Conservation (phyloP, 2,329 filamentous ascomycete species). For the Aspergillus proliferans region DNA sequence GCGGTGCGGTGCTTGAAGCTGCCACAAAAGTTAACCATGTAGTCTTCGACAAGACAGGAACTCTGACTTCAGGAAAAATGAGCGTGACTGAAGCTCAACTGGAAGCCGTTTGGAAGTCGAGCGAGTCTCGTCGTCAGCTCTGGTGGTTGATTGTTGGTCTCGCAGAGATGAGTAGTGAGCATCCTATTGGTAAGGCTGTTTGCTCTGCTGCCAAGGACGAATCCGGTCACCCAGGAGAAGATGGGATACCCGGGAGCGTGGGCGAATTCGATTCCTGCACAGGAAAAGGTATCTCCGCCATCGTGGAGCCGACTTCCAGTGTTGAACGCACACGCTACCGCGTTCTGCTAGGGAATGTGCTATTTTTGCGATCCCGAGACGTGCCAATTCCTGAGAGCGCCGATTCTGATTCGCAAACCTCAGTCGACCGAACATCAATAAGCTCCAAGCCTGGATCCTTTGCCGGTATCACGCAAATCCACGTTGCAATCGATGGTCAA, state of each 20-base stretch:
- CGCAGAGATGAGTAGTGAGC: slow-evolving; percentile 92
- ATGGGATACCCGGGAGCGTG: slow-evolving; percentile 71
- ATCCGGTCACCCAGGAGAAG: slow-evolving; percentile 65
- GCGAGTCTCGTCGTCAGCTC: slow-evolving; percentile 61
- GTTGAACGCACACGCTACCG: slow-evolving; percentile 66
- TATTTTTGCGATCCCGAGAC: slow-evolving; percentile 65
- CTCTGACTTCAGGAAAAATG: slow-evolving; percentile 92
- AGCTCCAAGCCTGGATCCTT: slow-evolving; percentile 27
- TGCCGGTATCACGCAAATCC: slow-evolving; percentile 81
- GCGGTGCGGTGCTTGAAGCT: slow-evolving; percentile 83
- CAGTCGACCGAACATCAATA: slow-evolving; percentile 20
- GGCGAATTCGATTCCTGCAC: slow-evolving; percentile 79
- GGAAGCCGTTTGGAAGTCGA: slow-evolving; percentile 62
- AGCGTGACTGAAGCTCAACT: slow-evolving; percentile 70
- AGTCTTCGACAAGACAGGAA: slow-evolving; percentile 93
- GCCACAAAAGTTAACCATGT: slow-evolving; percentile 86
- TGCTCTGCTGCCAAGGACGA: slow-evolving; percentile 67
- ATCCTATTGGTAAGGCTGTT: slow-evolving; percentile 89
- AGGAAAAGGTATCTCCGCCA: slow-evolving; percentile 76
- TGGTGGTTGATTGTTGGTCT: slow-evolving; percentile 97
- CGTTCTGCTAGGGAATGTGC: slow-evolving; percentile 76
- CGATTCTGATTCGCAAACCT: slow-evolving; percentile 28
- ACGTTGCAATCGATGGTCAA: slow-evolving; percentile 74
- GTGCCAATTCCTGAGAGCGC: slow-evolving; percentile 46
- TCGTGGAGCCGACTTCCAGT: slow-evolving; percentile 67